Conservation (phyloP, 2,329 filamentous ascomycete species). For the Hypoxylon rubiginosum region DNA sequence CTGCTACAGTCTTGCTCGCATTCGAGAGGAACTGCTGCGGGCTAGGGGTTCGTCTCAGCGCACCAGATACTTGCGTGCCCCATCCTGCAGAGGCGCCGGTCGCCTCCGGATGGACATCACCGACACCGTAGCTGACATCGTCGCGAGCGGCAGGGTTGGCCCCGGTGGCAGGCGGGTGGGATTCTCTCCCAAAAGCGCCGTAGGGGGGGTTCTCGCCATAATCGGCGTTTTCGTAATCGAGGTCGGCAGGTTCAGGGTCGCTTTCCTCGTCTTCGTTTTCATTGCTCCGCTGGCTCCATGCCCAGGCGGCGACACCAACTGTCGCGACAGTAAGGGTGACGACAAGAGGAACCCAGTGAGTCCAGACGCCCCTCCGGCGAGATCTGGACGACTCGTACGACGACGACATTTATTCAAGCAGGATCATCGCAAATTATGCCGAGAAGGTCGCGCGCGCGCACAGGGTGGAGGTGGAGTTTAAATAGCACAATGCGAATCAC, state of each 20-base stretch:
- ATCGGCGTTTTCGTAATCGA: constrained; percentile 64
- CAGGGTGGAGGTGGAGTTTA: constrained; percentile 30
- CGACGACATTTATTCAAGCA: constrained; percentile 67
- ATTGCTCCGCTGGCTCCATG: constrained; percentile 89
- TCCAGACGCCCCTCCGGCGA: constrained; percentile 73
- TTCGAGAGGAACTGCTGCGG: constrained; percentile 90
- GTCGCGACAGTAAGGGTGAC: constrained; percentile 90
- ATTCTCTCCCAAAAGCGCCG: constrained; percentile 57
- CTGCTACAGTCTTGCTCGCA: constrained; percentile 83
- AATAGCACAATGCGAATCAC: constrained; percentile 33
- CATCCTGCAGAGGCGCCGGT: constrained; percentile 66
- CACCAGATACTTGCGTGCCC: constrained; percentile 83
- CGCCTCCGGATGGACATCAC: constrained; percentile 52
- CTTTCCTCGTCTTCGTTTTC: constrained; percentile 76
- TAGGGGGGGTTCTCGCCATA: constrained; percentile 66
- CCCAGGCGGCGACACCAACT: constrained; percentile 88
- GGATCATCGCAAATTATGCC: constrained; percentile 56
- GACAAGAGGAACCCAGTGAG: constrained; percentile 90
- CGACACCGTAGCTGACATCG: constrained; percentile 60
- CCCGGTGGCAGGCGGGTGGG: constrained; percentile 51
- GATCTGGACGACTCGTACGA: constrained; percentile 74
- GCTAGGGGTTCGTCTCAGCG: constrained; percentile 84
- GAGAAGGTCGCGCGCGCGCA: constrained; percentile 21
- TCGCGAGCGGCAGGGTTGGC: constrained; percentile 58
- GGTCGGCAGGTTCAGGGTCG: constrained; percentile 64